Evolutionary conservation across 164 flowering plant genomes (phyloP), one percentile per base, ranked within the genome.

Genomic region (Paratinospora sagittata): DNA sequence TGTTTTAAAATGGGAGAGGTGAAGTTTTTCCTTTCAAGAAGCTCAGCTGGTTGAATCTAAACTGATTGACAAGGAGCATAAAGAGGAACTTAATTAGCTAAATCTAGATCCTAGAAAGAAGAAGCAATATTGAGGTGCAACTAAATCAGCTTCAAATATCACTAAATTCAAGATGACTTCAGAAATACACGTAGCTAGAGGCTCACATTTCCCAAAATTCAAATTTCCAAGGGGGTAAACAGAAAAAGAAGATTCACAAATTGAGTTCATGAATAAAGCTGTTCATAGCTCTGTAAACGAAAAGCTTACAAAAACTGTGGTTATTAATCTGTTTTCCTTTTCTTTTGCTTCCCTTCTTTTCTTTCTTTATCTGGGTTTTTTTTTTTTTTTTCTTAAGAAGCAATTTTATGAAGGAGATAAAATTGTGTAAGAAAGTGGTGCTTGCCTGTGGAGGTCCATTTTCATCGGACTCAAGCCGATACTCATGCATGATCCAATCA

Each of bases 401-500:
- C 47, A 43, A 43, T 9, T 43, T 11, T 27, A 27, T 63, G 19
- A 55, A 17, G 24, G 21, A 8, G 19, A 55, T 7, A 4, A 3
- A 27, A 26, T 63, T 63, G 11, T 11, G 19, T 14, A 63, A 27
- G 27, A 27, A 30, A 14, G 0, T 24, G 63, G 21, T 37, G 72
- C 86, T 84, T 85, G 78, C 96, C 95, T 90, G 96, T 21, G 93
- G 91, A 73, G 96, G 92, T 45, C 86, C 93, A 74, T 92, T 89
- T 70, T 90, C 91, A 33, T 89, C 91, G 8, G 91, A 81, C 76
- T 90, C 93, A 8, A 92, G 92, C 76, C 97, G 47, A 65, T 92
- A 92, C 39, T 92, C 97, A 65, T 92, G 97, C 96, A 92, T 92
- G 81, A 92, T 92, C 97, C 97, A 92, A 63, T 92, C 97, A 11